Conservation (phyloP, 2,329 filamentous ascomycete genomes). For the Beauveria caledonica region DNA sequence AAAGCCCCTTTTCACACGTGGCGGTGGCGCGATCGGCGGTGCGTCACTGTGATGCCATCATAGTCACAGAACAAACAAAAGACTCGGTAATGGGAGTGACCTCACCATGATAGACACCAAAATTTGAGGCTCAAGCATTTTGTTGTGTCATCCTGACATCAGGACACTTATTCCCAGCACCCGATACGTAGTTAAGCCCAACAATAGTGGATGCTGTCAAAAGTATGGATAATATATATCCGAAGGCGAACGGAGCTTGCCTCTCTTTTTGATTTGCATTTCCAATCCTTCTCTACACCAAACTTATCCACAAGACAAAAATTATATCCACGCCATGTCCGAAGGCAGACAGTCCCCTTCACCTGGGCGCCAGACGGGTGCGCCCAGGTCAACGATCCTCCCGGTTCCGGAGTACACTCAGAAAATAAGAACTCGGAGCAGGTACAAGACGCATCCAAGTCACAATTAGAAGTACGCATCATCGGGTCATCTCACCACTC, state of each 20-base stretch:
- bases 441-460: not conserved
- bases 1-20: no score
- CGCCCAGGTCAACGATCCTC: conserved; percentile 1
- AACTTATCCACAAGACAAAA: not conserved
- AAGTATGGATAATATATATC: not conserved
- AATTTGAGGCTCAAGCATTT: not conserved
- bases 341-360: conserved; percentile 7
- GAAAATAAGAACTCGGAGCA: not conserved
- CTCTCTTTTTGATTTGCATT: not conserved
- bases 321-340: not conserved
- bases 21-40: not conserved
- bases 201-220: not conserved
- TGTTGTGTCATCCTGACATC: conserved; percentile 5
- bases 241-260: no score
- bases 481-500: not conserved
- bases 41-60: not conserved
- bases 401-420: not conserved
- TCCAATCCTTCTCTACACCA: not conserved
- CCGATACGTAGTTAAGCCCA: not conserved
- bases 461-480: not conserved
- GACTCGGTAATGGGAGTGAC: not conserved
- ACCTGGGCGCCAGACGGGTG: not conserved
- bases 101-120: not conserved
- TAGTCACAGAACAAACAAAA: not conserved
- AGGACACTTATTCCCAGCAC: not conserved